A percentile compares a stretch with the other conserved stretches of the same genome.
phyloP scores from a whole-genome alignment of 2,329 filamentous ascomycete genomes.

The Ceratocystis cacaofunesta region DNA sequence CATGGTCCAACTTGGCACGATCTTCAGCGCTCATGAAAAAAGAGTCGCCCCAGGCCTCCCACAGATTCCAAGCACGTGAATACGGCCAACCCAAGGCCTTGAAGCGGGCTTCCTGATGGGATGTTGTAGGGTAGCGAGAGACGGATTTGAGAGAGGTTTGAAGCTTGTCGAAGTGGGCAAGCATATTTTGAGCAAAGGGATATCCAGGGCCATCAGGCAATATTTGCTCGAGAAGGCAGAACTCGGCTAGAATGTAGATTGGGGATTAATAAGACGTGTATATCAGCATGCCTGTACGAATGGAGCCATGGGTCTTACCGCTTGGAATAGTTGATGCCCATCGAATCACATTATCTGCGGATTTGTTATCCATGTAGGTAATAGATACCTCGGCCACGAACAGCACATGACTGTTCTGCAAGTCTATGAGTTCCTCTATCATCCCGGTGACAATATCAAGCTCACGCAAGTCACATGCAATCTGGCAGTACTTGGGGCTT shows the following conservation, averaged over 20 bases:
- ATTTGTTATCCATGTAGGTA: conserved; percentile 68
- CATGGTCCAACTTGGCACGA: conserved; percentile 45
- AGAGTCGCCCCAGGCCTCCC: conserved; percentile 66
- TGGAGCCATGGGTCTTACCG: conserved; percentile 32
- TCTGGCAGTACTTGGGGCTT: conserved; percentile 58
- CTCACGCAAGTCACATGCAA: conserved; percentile 69
- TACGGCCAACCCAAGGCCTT: conserved; percentile 49
- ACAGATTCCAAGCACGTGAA: conserved; percentile 53
- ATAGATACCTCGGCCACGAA: conserved; percentile 84
- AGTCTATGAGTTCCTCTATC: conserved; percentile 43
- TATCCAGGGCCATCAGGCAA: conserved; percentile 63
- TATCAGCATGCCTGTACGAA: too few species aligned
- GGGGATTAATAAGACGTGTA: conserved; percentile 17
- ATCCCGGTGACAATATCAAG: conserved; percentile 43
- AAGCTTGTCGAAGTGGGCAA: conserved; percentile 67
- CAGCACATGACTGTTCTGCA: conserved; percentile 48
- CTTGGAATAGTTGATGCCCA: conserved; percentile 62
- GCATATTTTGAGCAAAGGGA: conserved; percentile 78
- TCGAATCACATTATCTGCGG: conserved; percentile 56
- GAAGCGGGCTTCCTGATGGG: conserved; percentile 57
- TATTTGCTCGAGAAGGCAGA: conserved; percentile 77
- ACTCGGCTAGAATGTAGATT: conserved; percentile 42
- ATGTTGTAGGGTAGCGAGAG: conserved; percentile 48
- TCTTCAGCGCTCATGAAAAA: conserved; percentile 47
- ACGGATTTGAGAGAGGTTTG: conserved; percentile 66